Conservation (phyloP, 2,329 filamentous ascomycete genomes). For the Aspergillus brasiliensis region DNA sequence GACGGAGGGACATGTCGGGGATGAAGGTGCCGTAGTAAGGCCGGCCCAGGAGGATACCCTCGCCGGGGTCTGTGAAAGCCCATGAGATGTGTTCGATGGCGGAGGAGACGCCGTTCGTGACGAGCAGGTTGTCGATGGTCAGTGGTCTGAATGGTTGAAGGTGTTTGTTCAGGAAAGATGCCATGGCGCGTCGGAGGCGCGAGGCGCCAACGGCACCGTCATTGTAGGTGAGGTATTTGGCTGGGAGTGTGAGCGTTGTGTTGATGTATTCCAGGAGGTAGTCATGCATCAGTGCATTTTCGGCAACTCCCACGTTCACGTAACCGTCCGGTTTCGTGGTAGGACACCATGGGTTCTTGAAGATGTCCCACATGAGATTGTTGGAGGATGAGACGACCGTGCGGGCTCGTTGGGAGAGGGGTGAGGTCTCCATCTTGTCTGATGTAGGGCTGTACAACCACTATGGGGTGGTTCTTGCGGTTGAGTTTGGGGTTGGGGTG, state of each 20-base stretch:
- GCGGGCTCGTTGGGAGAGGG: constrained; percentile 1
- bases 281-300: constrained; percentile 57
- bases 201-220: constrained; percentile 36
- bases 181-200: constrained; percentile 29
- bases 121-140: constrained; percentile 29
- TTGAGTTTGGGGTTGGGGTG: background rate
- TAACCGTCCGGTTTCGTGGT: constrained; percentile 42
- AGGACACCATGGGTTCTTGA: constrained; percentile 51
- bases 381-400: background rate
- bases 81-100: constrained; percentile 40
- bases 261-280: constrained; percentile 48
- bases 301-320: constrained; percentile 55
- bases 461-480: background rate
- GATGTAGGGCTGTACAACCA: background rate
- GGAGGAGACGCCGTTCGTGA: constrained; percentile 40
- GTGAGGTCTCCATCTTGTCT: background rate
- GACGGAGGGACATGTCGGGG: constrained; percentile 48
- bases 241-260: constrained; percentile 36
- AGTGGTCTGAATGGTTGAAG: constrained; percentile 31
- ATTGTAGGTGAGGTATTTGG: constrained; percentile 42
- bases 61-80: constrained; percentile 35
- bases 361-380: constrained; percentile 47
- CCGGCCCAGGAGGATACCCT: constrained; percentile 38
- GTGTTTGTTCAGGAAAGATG: constrained; percentile 36
- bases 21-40: constrained; percentile 53